Base-by-base conservation (phyloP, 305 asterid genomes). In the Rubia peregrina region DNA sequence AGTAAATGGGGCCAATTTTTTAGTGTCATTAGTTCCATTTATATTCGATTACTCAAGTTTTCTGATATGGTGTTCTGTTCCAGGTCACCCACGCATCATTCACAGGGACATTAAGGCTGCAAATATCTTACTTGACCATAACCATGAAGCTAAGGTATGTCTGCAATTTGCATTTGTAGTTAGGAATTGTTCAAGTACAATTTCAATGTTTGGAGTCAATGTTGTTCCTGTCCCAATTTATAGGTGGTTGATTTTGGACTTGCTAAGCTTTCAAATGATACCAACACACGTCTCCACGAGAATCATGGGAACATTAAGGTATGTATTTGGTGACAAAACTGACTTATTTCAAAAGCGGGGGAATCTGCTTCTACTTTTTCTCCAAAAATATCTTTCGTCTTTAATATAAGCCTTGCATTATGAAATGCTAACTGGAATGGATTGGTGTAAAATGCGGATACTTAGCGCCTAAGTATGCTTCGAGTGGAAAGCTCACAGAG, bases 241-340 rank as follows among this genome's bases (percentile, higher is more conserved):
- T 62, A 91, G 98, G 98, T 92, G 61, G 96, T 97, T 72, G 98
- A 92, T 79, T 92, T 92, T 76, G 98, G 98, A 30, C 70, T 92
- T 82, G 98, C 98, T 73, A 92, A 92, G 79, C 93, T 92, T 46
- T 88, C 96, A 30, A 69, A 77, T 3, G 98, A 90, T 71, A 92
- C 79, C 77, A 26, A 80, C 74, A 90, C 98, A 92, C 71, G 97
- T 92, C 26, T 92, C 98, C 7, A 90, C 98, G 36, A 87, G 98
- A 46, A 90, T 92, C 67, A 92, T 92, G 98, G 98, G 98, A 72
- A 92, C 98, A 38, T 92, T 92, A 21, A 97, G 98, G 98, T 90
- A 33, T 33, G 4, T 33, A 33, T 33, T 33, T 33, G 38, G 38
- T 33, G 38, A 33, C 38, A 2, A 33, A 33, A 33, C 38, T 33